Evolutionary conservation across 257 asterid species (phyloP), one percentile per base, ranked within the genome.

Genomic region (Penstemon eatonii): DNA sequence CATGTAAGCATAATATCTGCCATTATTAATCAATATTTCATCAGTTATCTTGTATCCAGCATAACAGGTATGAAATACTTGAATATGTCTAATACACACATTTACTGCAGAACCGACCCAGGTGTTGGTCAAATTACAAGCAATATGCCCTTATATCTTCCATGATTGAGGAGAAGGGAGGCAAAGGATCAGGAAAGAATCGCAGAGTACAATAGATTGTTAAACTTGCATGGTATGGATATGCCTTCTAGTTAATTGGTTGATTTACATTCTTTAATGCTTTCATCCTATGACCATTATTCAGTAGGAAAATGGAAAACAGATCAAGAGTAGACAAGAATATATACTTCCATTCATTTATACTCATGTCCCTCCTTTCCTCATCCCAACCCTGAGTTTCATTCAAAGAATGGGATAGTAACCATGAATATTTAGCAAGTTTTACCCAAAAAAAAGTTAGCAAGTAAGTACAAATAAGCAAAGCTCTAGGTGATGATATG

Each of bases 1-100:
- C 98, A 77, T 92, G 98, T 75, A 92, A 71, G 84, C 97, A 92
- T 70, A 92, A 64, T 74, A 92, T 86, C 98, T 92, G 97, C 71
- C 75, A 89, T 73, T 50, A 63, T 70, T 60, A 74, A 41, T 62
- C 69, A 61, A 44, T 59, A 65, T 3, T 73, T 55, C 58, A 72
- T 73, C 68, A 79, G 78, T 52, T 37, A 75, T 68, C 66, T 52
- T n/a, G 56, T 40, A 51, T 71, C 68, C 68, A 75, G 69, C 33
- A 64, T 56, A 59, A 43, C 40, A 64, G 33, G 33, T 25, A 25
- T 25, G 33, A 1, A 25, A 25, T 25, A 25, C 33, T 1, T 25
- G 33, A 25, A 1, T 25, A 25, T 25, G 33, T 25, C 33, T 25
- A 25, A 25, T 25, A 25, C 44, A 5, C 46, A 12, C 50, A n/a